Percentiles rank a stretch among this genome's conserved stretches.
phyloP scores from a whole-genome alignment of 2,329 filamentous ascomycete genomes.

The Fonsecaea erecta region DNA sequence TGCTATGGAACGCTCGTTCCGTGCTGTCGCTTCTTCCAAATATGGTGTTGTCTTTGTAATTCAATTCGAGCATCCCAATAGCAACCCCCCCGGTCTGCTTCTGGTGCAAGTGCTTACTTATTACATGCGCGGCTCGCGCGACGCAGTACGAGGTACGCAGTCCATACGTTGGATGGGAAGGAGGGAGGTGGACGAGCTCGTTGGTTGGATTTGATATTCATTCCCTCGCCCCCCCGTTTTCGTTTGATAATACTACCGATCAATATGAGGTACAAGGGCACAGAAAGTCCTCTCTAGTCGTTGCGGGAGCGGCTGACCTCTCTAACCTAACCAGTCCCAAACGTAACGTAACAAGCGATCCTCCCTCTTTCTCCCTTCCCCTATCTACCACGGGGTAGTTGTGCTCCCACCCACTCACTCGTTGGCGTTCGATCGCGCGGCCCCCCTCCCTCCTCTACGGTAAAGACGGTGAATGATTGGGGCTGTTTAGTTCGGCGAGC shows the following conservation, averaged over 20 bases:
- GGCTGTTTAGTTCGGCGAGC: background rate
- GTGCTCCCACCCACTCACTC: too few relatives aligned
- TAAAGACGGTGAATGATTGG: background rate
- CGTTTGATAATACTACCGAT: too few relatives aligned
- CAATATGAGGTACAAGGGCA: too few relatives aligned
- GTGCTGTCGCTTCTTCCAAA: background rate
- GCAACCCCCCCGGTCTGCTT: background rate
- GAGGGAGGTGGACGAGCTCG: background rate
- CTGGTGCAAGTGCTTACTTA: conserved; percentile 16
- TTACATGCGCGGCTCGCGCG: background rate
- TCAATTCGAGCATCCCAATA: too few relatives aligned
- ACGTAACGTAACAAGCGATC: background rate
- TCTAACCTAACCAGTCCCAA: background rate
- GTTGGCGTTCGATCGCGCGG: too few relatives aligned
- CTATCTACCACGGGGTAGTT: background rate
- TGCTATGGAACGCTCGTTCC: background rate
- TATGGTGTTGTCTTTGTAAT: conserved; percentile 7
- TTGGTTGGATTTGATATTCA: background rate
- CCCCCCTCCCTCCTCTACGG: too few relatives aligned
- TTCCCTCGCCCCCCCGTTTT: background rate
- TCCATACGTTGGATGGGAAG: background rate
- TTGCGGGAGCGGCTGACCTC: background rate
- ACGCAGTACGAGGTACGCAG: too few relatives aligned
- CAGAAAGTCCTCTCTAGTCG: background rate
- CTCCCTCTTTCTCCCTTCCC: background rate